Evolutionary conservation across 345 rosid genomes (phyloP).

Genomic region (Lumnitzera littorea): DNA sequence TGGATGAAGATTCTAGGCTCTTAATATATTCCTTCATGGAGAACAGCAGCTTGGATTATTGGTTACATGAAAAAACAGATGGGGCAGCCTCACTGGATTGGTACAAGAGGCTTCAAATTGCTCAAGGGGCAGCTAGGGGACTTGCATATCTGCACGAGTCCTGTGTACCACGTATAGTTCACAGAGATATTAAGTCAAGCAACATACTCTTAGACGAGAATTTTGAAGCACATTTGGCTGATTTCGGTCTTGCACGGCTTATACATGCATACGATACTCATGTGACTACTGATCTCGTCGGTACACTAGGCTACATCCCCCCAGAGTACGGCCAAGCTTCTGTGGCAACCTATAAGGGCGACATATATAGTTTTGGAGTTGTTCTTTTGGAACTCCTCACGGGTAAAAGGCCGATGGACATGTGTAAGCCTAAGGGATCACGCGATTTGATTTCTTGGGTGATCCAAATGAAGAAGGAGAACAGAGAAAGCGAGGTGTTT

Average conservation of each 20-base stretch:
- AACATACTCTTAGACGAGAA: conserved; percentile 73
- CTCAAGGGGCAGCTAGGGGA: conserved; percentile 66
- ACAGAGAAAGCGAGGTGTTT: conserved; percentile 55
- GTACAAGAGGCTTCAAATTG: conserved; percentile 59
- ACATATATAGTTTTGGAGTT: conserved; percentile 84
- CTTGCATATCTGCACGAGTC: conserved; percentile 69
- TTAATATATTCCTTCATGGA: conserved; percentile 87
- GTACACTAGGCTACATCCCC: conserved; percentile 85
- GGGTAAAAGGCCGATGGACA: conserved; percentile 79
- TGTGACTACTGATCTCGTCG: conserved; percentile 79
- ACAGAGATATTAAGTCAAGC: conserved; percentile 80
- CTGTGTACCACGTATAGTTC: conserved; percentile 78
- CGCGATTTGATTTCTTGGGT: conserved; percentile 73
- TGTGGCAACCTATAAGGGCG: conserved; percentile 80
- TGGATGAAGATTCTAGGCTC: conserved; percentile 43
- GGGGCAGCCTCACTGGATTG: conserved; percentile 58
- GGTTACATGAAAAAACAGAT: conserved; percentile 74
- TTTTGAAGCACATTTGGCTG: conserved; percentile 76
- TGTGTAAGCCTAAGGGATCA: conserved; percentile 60
- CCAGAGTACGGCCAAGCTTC: conserved; percentile 85
- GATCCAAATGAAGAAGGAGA: conserved; percentile 54
- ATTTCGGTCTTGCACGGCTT: conserved; percentile 84
- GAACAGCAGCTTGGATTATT: conserved; percentile 84
- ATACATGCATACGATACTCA: conserved; percentile 71
- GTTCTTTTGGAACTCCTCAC: conserved; percentile 88